A percentile compares a stretch with the other conserved stretches of the same genome.
Evolutionary conservation across 75 land plant genomes (phyloP).

Genomic region (Sequoiadendron giganteum): DNA sequence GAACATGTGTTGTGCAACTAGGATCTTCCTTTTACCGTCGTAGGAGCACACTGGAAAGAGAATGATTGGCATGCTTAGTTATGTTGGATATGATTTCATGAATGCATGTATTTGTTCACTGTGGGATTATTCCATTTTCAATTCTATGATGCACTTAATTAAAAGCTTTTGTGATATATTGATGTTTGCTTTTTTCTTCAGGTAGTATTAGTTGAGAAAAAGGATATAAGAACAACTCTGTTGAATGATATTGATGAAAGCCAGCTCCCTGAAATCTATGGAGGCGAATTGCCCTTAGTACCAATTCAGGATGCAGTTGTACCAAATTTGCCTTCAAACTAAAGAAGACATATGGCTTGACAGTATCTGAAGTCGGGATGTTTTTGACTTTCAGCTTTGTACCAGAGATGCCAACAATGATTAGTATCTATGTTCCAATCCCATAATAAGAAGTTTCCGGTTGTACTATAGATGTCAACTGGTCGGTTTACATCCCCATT

Average conservation of each 20-base stretch:
- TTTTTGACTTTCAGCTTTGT: neutral
- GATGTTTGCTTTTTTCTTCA: constrained; percentile 25
- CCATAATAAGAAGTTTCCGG: neutral
- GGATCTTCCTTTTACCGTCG: neutral
- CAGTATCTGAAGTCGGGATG: neutral
- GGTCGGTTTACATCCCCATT: neutral
- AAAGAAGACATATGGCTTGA: neutral
- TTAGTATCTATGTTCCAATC: neutral
- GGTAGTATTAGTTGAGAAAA: constrained; percentile 38
- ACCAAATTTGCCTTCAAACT: constrained; percentile 22
- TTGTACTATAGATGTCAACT: neutral
- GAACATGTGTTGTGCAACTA: neutral
- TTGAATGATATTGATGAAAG: constrained; percentile 29
- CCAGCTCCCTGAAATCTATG: constrained; percentile 26
- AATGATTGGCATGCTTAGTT: neutral
- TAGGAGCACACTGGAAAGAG: neutral
- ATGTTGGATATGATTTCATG: neutral
- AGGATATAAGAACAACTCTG: constrained; percentile 14
- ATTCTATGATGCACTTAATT: neutral
- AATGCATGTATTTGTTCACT: neutral
- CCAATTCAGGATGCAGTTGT: constrained; percentile 19
- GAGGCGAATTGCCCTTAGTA: constrained; percentile 24
- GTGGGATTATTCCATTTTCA: neutral
- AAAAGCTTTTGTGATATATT: neutral
- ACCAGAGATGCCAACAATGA: neutral